Percentiles rank a stretch among this genome's conserved stretches.
Conservation (phyloP, 2,329 filamentous ascomycete genomes). For the Alternaria panax region DNA sequence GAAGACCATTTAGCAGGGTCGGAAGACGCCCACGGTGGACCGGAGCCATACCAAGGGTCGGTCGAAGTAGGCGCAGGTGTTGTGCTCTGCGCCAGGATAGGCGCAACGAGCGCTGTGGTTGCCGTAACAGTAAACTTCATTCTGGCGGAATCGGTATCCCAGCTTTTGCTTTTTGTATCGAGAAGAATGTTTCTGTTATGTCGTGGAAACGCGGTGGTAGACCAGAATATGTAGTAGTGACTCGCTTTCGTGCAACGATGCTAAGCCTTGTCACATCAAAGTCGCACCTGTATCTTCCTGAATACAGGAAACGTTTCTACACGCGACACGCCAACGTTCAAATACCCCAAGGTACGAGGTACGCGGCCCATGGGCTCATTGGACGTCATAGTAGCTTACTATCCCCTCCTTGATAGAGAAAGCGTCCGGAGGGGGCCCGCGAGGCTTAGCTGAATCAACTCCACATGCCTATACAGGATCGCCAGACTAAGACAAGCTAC, state of each 20-base stretch:
- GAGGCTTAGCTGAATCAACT: slow-evolving; percentile 6
- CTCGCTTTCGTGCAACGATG: not conserved
- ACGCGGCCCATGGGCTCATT: slow-evolving; percentile 19
- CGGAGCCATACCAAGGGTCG: slow-evolving; percentile 6
- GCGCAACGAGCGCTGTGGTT: slow-evolving; percentile 10
- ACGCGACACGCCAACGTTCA: slow-evolving; percentile 10
- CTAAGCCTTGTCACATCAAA: slow-evolving; percentile 35
- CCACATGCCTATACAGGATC: not conserved
- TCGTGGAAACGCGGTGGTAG: not conserved
- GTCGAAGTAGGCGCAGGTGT: slow-evolving; percentile 18
- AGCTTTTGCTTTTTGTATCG: not conserved
- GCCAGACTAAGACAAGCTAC: not conserved
- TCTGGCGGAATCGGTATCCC: not conserved
- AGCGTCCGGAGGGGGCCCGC: slow-evolving; percentile 26
- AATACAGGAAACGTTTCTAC: slow-evolving; percentile 56
- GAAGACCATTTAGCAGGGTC: slow-evolving; percentile 35
- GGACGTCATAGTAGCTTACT: slow-evolving; percentile 5
- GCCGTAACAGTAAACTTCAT: slow-evolving; percentile 14
- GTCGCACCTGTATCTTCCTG: not conserved
- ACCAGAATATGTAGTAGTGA: not conserved
- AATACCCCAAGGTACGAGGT: slow-evolving; percentile 14
- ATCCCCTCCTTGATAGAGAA: not conserved
- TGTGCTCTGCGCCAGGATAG: slow-evolving; percentile 15
- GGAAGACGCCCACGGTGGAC: slow-evolving; percentile 31
- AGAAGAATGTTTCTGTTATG: not conserved